Evolutionary conservation across 2,329 filamentous ascomycete genomes (phyloP), one percentile per base, ranked within the genome.

Genomic region (Tolypocladium endophyticum): DNA sequence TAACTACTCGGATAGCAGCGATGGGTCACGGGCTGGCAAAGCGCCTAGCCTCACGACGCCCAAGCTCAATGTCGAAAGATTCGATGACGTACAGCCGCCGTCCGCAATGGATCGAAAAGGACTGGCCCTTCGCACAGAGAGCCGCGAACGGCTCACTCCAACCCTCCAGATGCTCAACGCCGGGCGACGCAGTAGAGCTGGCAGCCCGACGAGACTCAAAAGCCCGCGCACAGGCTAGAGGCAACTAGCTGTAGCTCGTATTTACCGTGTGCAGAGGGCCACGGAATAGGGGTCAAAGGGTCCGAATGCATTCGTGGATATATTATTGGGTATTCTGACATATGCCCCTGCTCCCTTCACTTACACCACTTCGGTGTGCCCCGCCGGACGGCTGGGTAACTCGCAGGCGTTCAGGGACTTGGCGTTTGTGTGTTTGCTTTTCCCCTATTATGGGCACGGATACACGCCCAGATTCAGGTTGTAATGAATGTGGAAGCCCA

Each of bases 91-190:
- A 18, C 71, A 73, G 33, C 67, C 68, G 18, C 66, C 69, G 20
- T 79, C 76, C 58, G 79, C 79, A 6, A 79, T 87, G 68, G 83
- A 87, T 64, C 76, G 91, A 45, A 86, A 83, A 55, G 92, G 92
- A 1, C 72, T 97, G 63, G 86, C 90, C 58, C 83, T 91, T 2
- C 79, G 93, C 65, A 95, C 90, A 0, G 93, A 97, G 70, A 96
- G 91, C 70, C 81, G 91, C 58, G 94, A 97, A 70, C 81, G 90
- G 60, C 74, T 97, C 43, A 79, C 82, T 20, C 81, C 83, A 18
- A 81, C 76, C 11, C 64, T 80, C 30, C 79, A 81, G 60, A 78
- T 81, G 74, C 70, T 83, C 62, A 81, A 77, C 56, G 81, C 81
- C 1, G 83, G 83, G 30, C 72, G 83, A 71, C 76, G 82, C 70